Conservation (phyloP, 441 rosid species). For the Aleurites moluccanus region DNA sequence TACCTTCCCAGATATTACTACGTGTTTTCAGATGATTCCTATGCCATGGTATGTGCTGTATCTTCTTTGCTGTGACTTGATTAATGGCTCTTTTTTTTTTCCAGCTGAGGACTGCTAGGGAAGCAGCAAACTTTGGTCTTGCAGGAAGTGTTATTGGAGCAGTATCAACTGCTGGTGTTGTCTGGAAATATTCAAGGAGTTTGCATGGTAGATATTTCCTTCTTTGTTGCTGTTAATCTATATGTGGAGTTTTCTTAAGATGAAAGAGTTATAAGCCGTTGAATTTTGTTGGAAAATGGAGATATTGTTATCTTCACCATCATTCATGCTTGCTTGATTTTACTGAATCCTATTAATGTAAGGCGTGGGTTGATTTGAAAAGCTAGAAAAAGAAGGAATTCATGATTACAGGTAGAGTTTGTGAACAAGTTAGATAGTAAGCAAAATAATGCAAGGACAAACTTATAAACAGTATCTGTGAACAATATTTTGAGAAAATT, state of each 20-base stretch:
- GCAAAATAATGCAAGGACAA: neutral
- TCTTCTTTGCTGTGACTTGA: neutral
- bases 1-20: neutral
- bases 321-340: neutral
- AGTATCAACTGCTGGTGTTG: conserved; percentile 69
- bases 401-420: neutral
- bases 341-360: neutral
- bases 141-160: conserved; percentile 73
- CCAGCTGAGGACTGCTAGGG: conserved; percentile 85
- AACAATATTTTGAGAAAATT: neutral
- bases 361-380: neutral
- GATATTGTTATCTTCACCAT: neutral
- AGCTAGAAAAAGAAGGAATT: neutral
- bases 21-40: conserved; percentile 1
- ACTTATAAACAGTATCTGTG: neutral
- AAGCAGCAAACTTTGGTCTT: conserved; percentile 52
- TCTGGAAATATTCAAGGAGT: conserved; percentile 88
- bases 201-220: conserved; percentile 60
- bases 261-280: neutral
- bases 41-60: neutral
- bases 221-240: neutral
- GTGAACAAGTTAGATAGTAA: neutral
- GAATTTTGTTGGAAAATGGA: neutral
- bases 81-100: neutral
- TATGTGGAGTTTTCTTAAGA: neutral